Base-by-base conservation (phyloP, 495 filamentous ascomycete species). In the Articulospora tetracladia region DNA sequence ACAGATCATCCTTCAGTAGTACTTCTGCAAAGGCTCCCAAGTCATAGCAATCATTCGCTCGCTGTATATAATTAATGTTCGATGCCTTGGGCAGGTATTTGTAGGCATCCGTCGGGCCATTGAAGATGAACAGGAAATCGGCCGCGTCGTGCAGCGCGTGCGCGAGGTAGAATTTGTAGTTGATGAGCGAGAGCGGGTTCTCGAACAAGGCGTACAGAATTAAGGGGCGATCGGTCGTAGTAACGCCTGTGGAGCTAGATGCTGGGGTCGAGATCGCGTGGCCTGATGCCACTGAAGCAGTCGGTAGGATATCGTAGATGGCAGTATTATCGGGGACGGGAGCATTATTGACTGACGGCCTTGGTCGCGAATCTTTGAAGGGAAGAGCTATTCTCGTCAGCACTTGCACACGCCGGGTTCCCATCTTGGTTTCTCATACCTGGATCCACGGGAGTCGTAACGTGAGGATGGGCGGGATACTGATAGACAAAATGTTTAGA, bases 51-150 rank as follows among this genome's bases (percentile, higher is more conserved):
- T 65, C 59, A 26, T 69, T 67, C 7, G 48, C 51, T 11, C 63
- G 65, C 22, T 59, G 23, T n/a, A 71, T 55, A 20, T 69, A 49
- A 8, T 61, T 51, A 22, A 75, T 66, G 53, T 75, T 73, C 22
- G 56, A 10, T 24, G n/a, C 20, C 22, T 56, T 23, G 1, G 58
- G 58, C 4, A 61, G 34, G 34, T 49, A 32, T 13, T 39, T 22
- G 0, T 4, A 10, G 1, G 32, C 52, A 27, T 61, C 64, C 23
- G 66, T 69, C 17, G 65, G 58, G 23, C 73, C 73, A 57, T 72
- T 70, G 54, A 75, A 57, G 53, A 75, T 67, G 65, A 75, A 74
- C 25, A 75, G 48, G 46, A 73, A 75, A 59, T 75, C 73, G 22
- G 73, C 71, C 13, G 32, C 53, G 23, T 11, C 60, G 52, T 75